Evolutionary conservation across 2,329 filamentous ascomycete species (phyloP).

Genomic region (Magnaporthales sp.): DNA sequence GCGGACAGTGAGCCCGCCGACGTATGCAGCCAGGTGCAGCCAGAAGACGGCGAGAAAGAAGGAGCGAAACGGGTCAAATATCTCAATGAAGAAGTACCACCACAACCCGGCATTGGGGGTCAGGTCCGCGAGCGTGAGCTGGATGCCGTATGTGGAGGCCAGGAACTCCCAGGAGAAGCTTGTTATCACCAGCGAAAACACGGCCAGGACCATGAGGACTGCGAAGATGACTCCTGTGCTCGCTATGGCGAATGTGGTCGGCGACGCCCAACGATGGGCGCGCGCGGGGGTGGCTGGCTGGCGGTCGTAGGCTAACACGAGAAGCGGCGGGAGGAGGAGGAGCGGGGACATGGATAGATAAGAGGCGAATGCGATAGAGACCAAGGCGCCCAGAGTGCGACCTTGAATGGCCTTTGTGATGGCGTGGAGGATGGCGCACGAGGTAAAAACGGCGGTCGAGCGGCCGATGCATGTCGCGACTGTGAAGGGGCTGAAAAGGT

Average conservation of each 20-base stretch:
- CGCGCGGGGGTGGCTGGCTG: constrained; percentile 23
- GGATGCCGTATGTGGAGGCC: constrained; percentile 82
- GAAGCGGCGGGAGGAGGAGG: constrained; percentile 73
- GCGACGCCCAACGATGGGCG: constrained; percentile 14
- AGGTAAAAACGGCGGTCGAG: constrained; percentile 82
- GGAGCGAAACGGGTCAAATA: constrained; percentile 95
- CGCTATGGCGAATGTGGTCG: constrained; percentile 41
- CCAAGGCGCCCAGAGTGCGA: constrained; percentile 64
- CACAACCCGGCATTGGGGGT: constrained; percentile 93
- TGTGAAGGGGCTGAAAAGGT: constrained; percentile 91
- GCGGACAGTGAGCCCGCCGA: constrained; percentile 75
- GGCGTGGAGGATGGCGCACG: constrained; percentile 76
- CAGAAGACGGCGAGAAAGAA: constrained; percentile 99
- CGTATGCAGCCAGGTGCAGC: constrained; percentile 87
- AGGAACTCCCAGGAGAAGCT: constrained; percentile 79
- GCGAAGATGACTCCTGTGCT: constrained; percentile 43
- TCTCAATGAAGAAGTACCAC: constrained; percentile 99
- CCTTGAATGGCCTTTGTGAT: constrained; percentile 73
- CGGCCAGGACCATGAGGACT: constrained; percentile 54
- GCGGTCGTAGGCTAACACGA: constrained; percentile 72
- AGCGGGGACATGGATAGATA: constrained; percentile 91
- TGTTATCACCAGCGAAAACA: constrained; percentile 53
- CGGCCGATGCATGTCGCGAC: constrained; percentile 84
- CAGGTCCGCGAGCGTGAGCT: constrained; percentile 81
- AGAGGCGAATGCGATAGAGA: constrained; percentile 77